Base-by-base conservation (phyloP, 129 eudicot species). In the Solidago caesia region DNA sequence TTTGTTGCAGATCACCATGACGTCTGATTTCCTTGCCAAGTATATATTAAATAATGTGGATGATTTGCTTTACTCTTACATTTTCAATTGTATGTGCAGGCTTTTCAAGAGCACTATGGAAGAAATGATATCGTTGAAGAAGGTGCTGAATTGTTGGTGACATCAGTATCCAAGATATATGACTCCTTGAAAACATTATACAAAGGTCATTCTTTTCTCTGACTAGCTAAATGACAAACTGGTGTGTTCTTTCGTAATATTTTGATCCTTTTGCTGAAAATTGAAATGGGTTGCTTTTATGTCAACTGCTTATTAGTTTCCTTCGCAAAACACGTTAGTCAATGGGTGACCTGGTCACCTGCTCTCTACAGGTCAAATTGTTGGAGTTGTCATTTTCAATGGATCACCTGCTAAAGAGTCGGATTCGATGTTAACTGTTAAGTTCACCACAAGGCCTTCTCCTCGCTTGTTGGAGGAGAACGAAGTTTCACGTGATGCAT, bases 91-190 rank as follows among this genome's bases (percentile, higher is more conserved):
- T 51, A 4, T 51, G 4, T 58, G 33, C 83, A 94, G 97, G 87
- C 81, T 75, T 78, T 94, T 78, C 86, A 68, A 80, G 89, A 88
- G 73, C 85, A 86, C 48, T 94, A 94, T 87, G 96, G 92, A 82
- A 64, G 79, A 74, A 76, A 84, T 52, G 95, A 87, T 9, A 74
- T 86, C 74, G 84, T 90, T 58, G 75, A 78, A 65, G 71, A 84
- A 77, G 98, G 87, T 71, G 51, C 80, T 70, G 89, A 90, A 68
- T 75, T 94, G 68, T 80, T 88, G 25, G 74, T 78, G 79, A 79
- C 77, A 42, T 64, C 87, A 70, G 62, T 94, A 68, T 88, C 93
- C 72, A 94, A 85, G 82, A 84, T 82, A 73, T 83, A 88, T 65
- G 89, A 86, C 43, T 80, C 88, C 61, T 75, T 90, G 74, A 91